These are phyloP conservation scores for Farysia itapuensis DNA, from an alignment of 1,284 basidiomycete genomes.

Conservation along the genomic window DNA sequence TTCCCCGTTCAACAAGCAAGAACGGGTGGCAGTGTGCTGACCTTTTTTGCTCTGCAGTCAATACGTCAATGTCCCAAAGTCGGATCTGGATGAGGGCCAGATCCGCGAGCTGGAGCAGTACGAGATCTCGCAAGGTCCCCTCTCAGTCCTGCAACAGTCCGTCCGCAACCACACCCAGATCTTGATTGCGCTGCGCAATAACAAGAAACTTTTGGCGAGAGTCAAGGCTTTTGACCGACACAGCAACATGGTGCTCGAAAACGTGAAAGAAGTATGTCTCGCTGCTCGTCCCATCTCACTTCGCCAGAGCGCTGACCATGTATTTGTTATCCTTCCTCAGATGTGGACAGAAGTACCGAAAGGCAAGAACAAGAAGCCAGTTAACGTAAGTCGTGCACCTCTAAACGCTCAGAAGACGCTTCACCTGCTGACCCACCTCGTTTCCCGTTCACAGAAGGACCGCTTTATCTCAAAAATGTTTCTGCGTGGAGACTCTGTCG, in stretches of 20 bases:
- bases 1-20: too few relatives aligned
- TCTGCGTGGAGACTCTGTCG: constrained; percentile 59
- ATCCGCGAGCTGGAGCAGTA: constrained; percentile 80
- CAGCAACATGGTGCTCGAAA: constrained; percentile 80
- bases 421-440: background rate
- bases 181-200: constrained; percentile 93
- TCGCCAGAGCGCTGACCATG: too few relatives aligned
- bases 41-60: too few relatives aligned
- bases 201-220: constrained; percentile 94
- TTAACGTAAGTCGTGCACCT: constrained; percentile 66
- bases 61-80: constrained; percentile 94
- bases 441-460: constrained; percentile 61
- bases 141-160: constrained; percentile 96
- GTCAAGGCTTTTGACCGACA: constrained; percentile 99
- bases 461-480: constrained; percentile 99
- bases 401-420: background rate
- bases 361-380: constrained; percentile 96
- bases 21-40: too few relatives aligned
- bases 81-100: constrained; percentile 95
- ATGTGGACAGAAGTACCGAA: constrained; percentile 99
- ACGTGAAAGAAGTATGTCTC: constrained; percentile 56
- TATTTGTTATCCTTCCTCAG: constrained; percentile 62
- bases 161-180: constrained; percentile 98
- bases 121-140: constrained; percentile 68
- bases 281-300: too few relatives aligned